Percentiles rank a stretch among this genome's conserved stretches.
Conservation (phyloP, 768 basidiomycete genomes). For the Mycena epipterygia region DNA sequence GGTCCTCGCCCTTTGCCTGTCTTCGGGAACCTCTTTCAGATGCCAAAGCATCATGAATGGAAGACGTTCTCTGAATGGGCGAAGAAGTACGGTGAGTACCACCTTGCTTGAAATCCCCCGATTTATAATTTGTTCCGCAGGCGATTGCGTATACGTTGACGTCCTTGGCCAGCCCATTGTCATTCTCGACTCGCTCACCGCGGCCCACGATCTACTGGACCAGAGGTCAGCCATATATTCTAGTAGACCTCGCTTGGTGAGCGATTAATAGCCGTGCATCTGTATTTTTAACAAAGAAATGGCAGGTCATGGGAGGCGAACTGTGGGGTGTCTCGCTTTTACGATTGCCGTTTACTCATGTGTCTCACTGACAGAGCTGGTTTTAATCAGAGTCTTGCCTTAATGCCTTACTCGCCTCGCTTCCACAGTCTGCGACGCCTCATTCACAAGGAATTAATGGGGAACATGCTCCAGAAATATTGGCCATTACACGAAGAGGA, state of each 20-base stretch:
- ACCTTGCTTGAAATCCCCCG: background rate
- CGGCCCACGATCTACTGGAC: conserved; percentile 3
- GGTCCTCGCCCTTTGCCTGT: conserved; percentile 38
- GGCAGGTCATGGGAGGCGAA: conserved; percentile 25
- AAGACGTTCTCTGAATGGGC: conserved; percentile 42
- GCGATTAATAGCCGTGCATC: background rate
- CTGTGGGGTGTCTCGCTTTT: background rate
- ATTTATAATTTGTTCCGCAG: background rate
- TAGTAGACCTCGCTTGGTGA: conserved; percentile 11
- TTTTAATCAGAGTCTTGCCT: background rate
- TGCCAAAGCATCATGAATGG: conserved; percentile 41
- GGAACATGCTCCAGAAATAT: conserved; percentile 4
- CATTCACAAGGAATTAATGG: conserved; percentile 17
- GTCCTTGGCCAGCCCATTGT: conserved; percentile 19
- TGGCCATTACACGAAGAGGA: conserved; percentile 27
- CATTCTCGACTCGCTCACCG: conserved; percentile 4
- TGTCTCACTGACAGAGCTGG: background rate
- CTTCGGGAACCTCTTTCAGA: conserved; percentile 41
- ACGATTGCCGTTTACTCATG: background rate
- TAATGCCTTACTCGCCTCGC: conserved; percentile 13
- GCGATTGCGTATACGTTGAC: conserved; percentile 13
- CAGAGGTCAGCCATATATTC: conserved; percentile 19
- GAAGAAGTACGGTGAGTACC: conserved; percentile 36
- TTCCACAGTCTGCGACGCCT: conserved; percentile 17
- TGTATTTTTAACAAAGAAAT: background rate